Evolutionary conservation across 306 rosid species (phyloP), one percentile per base, ranked within the genome.

Genomic region (Styphnolobium japonicum): DNA sequence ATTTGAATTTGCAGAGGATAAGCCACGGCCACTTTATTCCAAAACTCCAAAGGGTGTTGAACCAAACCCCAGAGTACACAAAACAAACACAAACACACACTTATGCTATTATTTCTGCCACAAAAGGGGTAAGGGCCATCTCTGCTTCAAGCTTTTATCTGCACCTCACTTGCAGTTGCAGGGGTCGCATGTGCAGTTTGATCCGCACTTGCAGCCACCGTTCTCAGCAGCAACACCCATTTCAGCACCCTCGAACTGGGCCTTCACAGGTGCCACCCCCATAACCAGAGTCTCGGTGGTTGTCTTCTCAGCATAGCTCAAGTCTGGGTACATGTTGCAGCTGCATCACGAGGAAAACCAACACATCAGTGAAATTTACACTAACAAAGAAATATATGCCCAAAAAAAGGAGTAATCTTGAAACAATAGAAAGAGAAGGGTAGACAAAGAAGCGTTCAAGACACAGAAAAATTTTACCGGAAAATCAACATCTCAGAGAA

Each of bases 141-240:
- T 80, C 86, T 84, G 85, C 88, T 84, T 77, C 76, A 63, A 57
- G 14, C 23, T 53, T 65, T 46, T 48, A 7, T 43, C 7, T 56
- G 10, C 33, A 27, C 12, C 61, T 89, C 91, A 89, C 75, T 90
- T 78, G 71, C 97, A 93, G 66, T 16, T 85, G 92, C 98, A 93
- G 1, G 98, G 92, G 74, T 91, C 67, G 76, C 98, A 93, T 4
- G 73, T 71, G 92, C 98, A 93, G 87, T 79, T 86, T 18, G 58
- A 56, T 34, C 95, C 92, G 42, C 98, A 93, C 85, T 86, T 89
- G 92, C 98, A 93, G 37, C 93, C 90, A 40, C 48, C 84, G 25
- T 65, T 60, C 77, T 82, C 94, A 5, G 87, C 86, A 0, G 48
- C 78, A 21, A 56, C 85, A 5, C 83, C 84, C 86, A 85, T 80